Evolutionary conservation across 1,284 basidiomycete species (phyloP).

Genomic region (Sanghuangporus sanghuang): DNA sequence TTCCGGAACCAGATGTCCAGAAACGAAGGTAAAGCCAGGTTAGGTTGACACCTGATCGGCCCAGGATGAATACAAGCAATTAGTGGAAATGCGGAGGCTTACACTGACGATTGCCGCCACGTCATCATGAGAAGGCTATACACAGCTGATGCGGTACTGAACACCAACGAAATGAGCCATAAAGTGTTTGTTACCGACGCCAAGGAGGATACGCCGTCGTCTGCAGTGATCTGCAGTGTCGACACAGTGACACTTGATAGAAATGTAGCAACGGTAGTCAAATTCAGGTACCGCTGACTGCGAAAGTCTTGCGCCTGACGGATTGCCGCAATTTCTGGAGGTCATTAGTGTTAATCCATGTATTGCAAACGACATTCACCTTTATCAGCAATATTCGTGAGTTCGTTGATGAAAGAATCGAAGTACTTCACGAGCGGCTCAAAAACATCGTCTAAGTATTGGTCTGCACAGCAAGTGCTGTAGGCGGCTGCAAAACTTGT

Average conservation of each 20-base stretch:
- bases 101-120: constrained; percentile 3
- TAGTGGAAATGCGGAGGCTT: not conserved
- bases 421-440: not conserved
- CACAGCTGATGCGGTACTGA: constrained; percentile 7
- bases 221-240: constrained; percentile 2
- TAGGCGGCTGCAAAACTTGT: too few species aligned
- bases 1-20: not conserved
- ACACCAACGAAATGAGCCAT: constrained; percentile 6
- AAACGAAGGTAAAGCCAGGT: not conserved
- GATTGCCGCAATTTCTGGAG: not conserved
- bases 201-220: not conserved
- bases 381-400: not conserved
- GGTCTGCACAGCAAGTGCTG: not conserved
- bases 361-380: not conserved
- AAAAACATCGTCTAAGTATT: not conserved
- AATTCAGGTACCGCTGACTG: not conserved
- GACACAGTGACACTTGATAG: constrained; percentile 6
- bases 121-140: constrained; percentile 9
- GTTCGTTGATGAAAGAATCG: not conserved
- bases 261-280: constrained; percentile 10
- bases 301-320: not conserved
- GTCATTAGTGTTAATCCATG: too few species aligned
- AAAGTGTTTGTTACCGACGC: not conserved
- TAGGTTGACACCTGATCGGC: not conserved
- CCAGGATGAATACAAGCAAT: not conserved